Base-by-base conservation (phyloP, 352 stramenopile genomes). In the Phytophthora tubulina region DNA sequence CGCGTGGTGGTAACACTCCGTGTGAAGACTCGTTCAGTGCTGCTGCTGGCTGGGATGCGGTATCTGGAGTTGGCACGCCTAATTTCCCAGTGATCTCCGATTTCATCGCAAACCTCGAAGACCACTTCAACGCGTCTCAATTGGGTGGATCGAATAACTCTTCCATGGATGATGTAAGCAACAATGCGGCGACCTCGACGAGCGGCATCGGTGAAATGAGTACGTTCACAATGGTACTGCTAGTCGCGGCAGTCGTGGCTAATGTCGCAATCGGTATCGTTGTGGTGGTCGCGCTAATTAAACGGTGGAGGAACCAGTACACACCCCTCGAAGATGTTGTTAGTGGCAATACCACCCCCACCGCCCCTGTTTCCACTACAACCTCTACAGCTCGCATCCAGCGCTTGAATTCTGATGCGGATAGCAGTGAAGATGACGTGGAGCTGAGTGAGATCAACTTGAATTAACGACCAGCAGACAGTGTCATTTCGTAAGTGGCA, bases 11-110 rank as follows among this genome's bases (percentile, higher is more conserved):
- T 3, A 36, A 45, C 8, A 51, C 66, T 17, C 67, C 86, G n/a
- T 98, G 91, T 53, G 54, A 78, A 7, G 73, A 95, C 30, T 94
- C 88, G 13, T 98, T 98, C 59, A 84, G 81, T 42, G 93, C 94
- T 32, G 70, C 86, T 6, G 74, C 72, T 33, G 94, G 94, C 3
- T 98, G 93, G 93, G 94, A 98, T 67, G 89, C 94, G 0, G 86
- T 83, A 3, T 93, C 93, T 1, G 94, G 94, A 6, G 76, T 97
- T 3, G 93, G 93, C 3, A 94, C 86, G 10, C 87, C 91, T 30
- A 95, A 97, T 69, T 97, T 96, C 54, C 63, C 73, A 10, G 67
- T 90, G 14, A 90, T 95, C 35, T 72, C 70, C 6, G 66, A 84
- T 36, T 91, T 92, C 44, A 75, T 94, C 30, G 57, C 68, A 3